Base-by-base conservation (phyloP, 495 filamentous ascomycete genomes). In the Umbilicaria muhlenbergii region DNA sequence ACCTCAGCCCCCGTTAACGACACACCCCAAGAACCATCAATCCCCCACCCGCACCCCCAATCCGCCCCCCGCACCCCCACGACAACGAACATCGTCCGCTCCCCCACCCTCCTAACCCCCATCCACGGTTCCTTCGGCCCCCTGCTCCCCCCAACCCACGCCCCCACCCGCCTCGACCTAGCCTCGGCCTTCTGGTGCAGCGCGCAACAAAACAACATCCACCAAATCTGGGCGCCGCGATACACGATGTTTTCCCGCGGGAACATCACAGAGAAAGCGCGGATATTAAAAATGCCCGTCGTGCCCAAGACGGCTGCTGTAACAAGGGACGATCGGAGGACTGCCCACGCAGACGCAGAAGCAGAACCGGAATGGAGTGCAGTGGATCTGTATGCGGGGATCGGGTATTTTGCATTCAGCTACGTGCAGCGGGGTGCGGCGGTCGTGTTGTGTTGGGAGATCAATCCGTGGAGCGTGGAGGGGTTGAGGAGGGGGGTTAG, bases 211-310 rank as follows among this genome's bases (percentile, higher is more conserved):
- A 83, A 89, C 54, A 77, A 77, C 8, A 80, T 95, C 40, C 54
- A 60, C n/a, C 88, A 95, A 60, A 78, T 68, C 24, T 95, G 87
- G 87, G 78, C 86, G 3, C 88, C 88, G 12, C 60, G 75, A 0
- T 83, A 84, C 61, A 93, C 85, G 12, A 94, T 95, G 88, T 95
- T 95, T 56, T 81, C 75, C 6, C 70, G 84, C 1, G 88, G 88
- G 8, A 94, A 94, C 53, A 61, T 93, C 38, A 78, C 71, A n/a
- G 88, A 95, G 60, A 95, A 95, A 52, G 75, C 81, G 0, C 66
- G 88, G 10, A 58, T 95, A 1, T 58, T 89, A 19, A 19, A 33
- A 1, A 24, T 52, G 3, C 44, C 36, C 0, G 70, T 79, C n/a
- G 60, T 68, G 17, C 46, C 52, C 11, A 43, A 56, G 11, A 10